phyloP scores from a whole-genome alignment of 495 filamentous ascomycete species.

The Beverwykella pulmonaria region DNA sequence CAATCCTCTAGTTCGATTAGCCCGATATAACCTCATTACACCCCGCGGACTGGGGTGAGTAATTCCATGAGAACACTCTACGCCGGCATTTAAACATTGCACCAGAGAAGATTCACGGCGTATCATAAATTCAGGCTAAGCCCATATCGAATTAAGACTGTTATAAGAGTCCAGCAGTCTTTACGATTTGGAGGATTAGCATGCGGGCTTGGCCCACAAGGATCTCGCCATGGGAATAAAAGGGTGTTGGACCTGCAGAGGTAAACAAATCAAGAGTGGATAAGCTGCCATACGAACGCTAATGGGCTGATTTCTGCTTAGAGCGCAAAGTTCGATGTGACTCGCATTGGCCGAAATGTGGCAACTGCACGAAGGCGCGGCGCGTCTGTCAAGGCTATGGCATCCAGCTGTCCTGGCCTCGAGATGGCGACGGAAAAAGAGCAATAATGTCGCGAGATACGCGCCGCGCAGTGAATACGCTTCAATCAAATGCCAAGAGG shows the following conservation, averaged over 20 bases:
- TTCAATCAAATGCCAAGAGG: conserved; percentile 1
- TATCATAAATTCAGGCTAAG: not conserved
- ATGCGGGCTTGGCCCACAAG: no score
- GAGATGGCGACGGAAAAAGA: conserved; percentile 34
- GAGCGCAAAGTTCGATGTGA: conserved; percentile 40
- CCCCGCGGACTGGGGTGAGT: conserved; percentile 3
- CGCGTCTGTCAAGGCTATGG: conserved; percentile 39
- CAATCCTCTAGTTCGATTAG: not conserved
- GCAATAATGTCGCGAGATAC: conserved; percentile 31
- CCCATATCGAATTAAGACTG: conserved; percentile 10
- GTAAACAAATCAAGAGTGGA: conserved; percentile 16
- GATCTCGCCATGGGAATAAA: conserved; percentile 25
- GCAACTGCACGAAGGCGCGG: conserved; percentile 28
- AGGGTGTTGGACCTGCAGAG: conserved; percentile 40
- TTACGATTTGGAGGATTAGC: conserved; percentile 11
- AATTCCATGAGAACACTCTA: conserved; percentile 9
- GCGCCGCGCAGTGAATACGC: not conserved
- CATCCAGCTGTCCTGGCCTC: conserved; percentile 38
- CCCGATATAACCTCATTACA: not conserved
- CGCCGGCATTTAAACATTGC: conserved; percentile 9
- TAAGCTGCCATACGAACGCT: no score
- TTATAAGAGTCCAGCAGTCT: conserved; percentile 14
- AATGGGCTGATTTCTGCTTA: conserved; percentile 1
- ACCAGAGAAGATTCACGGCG: conserved; percentile 10
- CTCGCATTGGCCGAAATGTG: conserved; percentile 28